Evolutionary conservation across 2,329 filamentous ascomycete species (phyloP), one percentile per base, ranked within the genome.

Genomic region (Arthrobotrys sinensis): DNA sequence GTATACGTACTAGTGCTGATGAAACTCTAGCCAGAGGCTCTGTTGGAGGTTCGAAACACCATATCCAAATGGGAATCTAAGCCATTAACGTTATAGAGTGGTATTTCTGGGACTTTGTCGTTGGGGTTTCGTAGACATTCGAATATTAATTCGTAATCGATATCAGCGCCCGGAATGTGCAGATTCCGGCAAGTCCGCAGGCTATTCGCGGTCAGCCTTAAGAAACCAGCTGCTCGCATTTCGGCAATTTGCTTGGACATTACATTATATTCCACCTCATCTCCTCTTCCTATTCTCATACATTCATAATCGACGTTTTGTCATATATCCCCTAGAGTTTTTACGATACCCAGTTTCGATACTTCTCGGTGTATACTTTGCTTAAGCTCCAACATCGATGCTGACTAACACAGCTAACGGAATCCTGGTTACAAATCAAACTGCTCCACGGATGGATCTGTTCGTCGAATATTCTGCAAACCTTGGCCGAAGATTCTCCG

Each of bases 401-500:
- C 52, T 38, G 52, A 28, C 24, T 55, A 32, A 52, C 21, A 38
- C 16, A 21, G 10, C 16, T 6, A 48, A 48, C 45, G 3, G 4
- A 19, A 48, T 3, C 45, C 16, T n/a, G 45, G 45, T 48, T 48
- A 21, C 45, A 21, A 48, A 48, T 48, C 45, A 19, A 21, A 11
- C 40, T 36, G 34, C 34, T 36, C 40, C n/a, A 21, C 12, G 2
- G 48, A 28, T 21, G 52, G 28, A 38, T 12, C 32, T 16, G 50
- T 53, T 34, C 28, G 24, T 53, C 50, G 14, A 34, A 53, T 14
- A 53, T 53, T 53, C 24, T 53, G 11, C 50, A 53, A 34, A 53
- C 50, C 24, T 38, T 55, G 32, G 24, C 48, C 52, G 52, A 55
- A 38, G 52, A 55, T 55, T 55, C 52, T 55, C 52, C 52, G 52